Conservation (phyloP, 1,284 basidiomycete genomes). For the Naganishia sp. region DNA sequence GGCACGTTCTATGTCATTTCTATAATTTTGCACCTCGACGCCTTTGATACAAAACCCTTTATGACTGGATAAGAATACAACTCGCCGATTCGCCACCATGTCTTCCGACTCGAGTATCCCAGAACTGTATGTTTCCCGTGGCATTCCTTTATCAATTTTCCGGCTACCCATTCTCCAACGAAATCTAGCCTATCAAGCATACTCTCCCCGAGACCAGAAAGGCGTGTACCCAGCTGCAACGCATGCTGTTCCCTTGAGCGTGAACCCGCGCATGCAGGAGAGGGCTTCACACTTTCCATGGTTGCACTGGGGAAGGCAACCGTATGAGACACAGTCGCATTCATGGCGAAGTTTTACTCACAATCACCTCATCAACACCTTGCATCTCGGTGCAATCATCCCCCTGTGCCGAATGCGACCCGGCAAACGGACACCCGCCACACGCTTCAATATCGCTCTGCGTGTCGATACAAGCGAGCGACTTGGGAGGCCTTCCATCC, state of each 20-base stretch:
- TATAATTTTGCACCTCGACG: too few species aligned
- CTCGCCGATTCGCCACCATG: too few species aligned
- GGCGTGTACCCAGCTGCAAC: not conserved
- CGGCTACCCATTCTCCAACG: not conserved
- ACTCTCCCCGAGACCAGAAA: slow-evolving; percentile 2
- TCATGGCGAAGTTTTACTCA: not conserved
- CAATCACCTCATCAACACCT: slow-evolving; percentile 13
- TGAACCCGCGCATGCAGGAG: slow-evolving; percentile 19
- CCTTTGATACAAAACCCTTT: too few species aligned
- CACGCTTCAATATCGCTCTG: slow-evolving; percentile 14
- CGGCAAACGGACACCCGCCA: slow-evolving; percentile 6
- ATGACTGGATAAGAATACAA: too few species aligned
- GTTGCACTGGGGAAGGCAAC: not conserved
- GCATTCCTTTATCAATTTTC: too few species aligned
- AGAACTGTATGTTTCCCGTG: too few species aligned
- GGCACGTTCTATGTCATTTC: too few species aligned
- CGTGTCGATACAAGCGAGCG: slow-evolving; percentile 5
- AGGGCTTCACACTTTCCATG: slow-evolving; percentile 10
- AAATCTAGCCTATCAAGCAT: not conserved
- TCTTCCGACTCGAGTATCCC: too few species aligned
- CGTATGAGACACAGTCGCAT: not conserved
- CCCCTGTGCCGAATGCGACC: not conserved
- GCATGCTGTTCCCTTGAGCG: slow-evolving; percentile 1
- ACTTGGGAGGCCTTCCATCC: not conserved
- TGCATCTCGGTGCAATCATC: slow-evolving; percentile 16